Conservation (phyloP, 768 basidiomycete genomes). For the Suillus subluteus region DNA sequence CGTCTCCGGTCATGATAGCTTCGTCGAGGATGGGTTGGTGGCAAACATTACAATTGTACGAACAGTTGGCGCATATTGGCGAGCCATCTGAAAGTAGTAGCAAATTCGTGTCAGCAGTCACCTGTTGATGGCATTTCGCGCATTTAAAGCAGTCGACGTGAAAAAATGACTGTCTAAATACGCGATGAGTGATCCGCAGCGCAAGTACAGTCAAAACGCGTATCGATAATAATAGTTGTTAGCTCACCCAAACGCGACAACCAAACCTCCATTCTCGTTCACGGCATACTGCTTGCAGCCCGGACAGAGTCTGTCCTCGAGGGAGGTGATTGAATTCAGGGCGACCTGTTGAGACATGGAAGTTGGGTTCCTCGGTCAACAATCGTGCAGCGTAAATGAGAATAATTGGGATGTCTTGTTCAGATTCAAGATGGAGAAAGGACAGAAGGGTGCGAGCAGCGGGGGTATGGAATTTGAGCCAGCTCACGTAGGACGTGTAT, state of each 20-base stretch:
- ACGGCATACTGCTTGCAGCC: conserved; percentile 84
- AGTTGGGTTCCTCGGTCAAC: neutral
- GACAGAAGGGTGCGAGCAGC: conserved; percentile 8
- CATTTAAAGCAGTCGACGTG: conserved; percentile 97
- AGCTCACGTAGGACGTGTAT: conserved; percentile 11
- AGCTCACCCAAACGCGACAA: conserved; percentile 94
- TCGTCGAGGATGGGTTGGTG: conserved; percentile 94
- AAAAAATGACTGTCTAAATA: conserved; percentile 84
- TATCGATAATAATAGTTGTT: conserved; percentile 7
- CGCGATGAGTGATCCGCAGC: conserved; percentile 17
- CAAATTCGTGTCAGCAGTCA: conserved; percentile 97
- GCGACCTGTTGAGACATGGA: conserved; percentile 21
- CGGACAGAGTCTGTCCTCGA: conserved; percentile 71
- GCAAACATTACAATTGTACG: conserved; percentile 96
- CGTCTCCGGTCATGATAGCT: conserved; percentile 99
- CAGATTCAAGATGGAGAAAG: conserved; percentile 3
- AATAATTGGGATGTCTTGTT: neutral
- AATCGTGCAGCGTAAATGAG: conserved; percentile 11
- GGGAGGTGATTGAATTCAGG: conserved; percentile 21
- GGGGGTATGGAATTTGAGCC: conserved; percentile 13
- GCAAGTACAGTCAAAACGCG: conserved; percentile 1
- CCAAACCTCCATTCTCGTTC: conserved; percentile 80
- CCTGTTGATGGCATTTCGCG: conserved; percentile 90
- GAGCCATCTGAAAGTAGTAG: conserved; percentile 95
- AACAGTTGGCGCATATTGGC: conserved; percentile 94